These are phyloP conservation scores for Cryptococcus neoformans DNA, from an alignment of 1,284 basidiomycete genomes.

Conservation along the genomic window DNA sequence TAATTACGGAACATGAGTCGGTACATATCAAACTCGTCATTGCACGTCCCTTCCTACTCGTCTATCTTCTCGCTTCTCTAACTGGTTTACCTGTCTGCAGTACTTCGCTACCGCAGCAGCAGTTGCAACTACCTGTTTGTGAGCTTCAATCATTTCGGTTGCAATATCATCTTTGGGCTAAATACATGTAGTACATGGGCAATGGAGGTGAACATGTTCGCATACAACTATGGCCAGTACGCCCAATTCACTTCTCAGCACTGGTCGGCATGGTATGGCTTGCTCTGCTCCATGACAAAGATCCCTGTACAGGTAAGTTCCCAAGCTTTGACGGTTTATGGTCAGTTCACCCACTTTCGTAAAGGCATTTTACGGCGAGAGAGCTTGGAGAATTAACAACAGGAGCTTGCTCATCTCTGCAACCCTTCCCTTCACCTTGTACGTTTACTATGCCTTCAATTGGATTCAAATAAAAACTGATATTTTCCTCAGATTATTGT, in stretches of 20 bases:
- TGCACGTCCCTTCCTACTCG: not conserved
- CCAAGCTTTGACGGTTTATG: too few relatives aligned
- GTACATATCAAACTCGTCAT: not conserved
- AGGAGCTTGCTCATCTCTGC: slow-evolving; percentile 4
- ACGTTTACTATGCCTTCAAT: not conserved
- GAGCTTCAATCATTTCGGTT: not conserved
- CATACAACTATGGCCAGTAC: slow-evolving; percentile 10
- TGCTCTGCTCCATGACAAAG: slow-evolving; percentile 13
- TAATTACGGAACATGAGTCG: not conserved
- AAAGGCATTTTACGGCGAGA: slow-evolving; percentile 15
- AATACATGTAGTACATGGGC: slow-evolving; percentile 9
- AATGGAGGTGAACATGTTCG: slow-evolving; percentile 12
- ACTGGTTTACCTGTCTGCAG: not conserved
- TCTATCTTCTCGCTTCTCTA: not conserved
- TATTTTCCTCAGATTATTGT: not conserved
- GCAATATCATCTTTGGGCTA: not conserved
- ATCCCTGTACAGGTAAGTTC: slow-evolving; percentile 14
- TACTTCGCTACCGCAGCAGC: not conserved
- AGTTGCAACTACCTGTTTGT: not conserved
- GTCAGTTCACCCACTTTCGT: too few relatives aligned
- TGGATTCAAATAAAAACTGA: not conserved
- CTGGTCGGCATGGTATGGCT: slow-evolving; percentile 15
- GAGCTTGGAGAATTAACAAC: slow-evolving; percentile 16
- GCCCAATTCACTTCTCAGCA: slow-evolving; percentile 12
- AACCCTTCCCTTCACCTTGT: slow-evolving; percentile 9